Conservation (phyloP, 1,284 basidiomycete genomes). For the Ceratobasidium sp. region DNA sequence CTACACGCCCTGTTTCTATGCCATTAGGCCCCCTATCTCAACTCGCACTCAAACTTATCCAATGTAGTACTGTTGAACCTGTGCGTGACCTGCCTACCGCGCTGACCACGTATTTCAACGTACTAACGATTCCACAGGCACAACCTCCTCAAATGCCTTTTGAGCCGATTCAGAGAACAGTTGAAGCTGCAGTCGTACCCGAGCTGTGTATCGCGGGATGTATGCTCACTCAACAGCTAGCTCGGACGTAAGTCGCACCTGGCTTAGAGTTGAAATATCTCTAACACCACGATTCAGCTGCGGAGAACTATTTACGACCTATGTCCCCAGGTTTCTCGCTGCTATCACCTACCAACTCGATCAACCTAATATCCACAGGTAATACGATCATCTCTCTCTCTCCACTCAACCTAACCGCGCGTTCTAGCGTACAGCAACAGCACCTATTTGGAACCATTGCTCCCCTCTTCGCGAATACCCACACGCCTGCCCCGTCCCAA, state of each 20-base stretch:
- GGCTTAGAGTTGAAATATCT: neutral
- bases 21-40: constrained; percentile 70
- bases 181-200: constrained; percentile 1
- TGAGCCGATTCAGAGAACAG: constrained; percentile 11
- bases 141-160: constrained; percentile 4
- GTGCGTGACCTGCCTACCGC: constrained; percentile 1
- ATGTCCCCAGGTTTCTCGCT: constrained; percentile 15
- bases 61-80: neutral
- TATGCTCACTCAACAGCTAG: constrained; percentile 39
- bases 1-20: constrained; percentile 76
- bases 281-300: constrained; percentile 2
- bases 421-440: constrained; percentile 10
- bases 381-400: neutral
- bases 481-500: constrained; percentile 62
- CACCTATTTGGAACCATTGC: constrained; percentile 61
- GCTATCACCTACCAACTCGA: constrained; percentile 31
- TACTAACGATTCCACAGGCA: neutral
- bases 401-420: neutral
- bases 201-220: constrained; percentile 20
- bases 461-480: constrained; percentile 62
- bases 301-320: constrained; percentile 26
- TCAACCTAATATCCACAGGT: constrained; percentile 24
- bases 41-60: constrained; percentile 55
- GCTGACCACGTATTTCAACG: no score
- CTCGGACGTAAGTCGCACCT: constrained; percentile 6